These are phyloP conservation scores for Platanthera zijinensis DNA, from an alignment of 106 monocot genomes.

Conservation along the genomic window DNA sequence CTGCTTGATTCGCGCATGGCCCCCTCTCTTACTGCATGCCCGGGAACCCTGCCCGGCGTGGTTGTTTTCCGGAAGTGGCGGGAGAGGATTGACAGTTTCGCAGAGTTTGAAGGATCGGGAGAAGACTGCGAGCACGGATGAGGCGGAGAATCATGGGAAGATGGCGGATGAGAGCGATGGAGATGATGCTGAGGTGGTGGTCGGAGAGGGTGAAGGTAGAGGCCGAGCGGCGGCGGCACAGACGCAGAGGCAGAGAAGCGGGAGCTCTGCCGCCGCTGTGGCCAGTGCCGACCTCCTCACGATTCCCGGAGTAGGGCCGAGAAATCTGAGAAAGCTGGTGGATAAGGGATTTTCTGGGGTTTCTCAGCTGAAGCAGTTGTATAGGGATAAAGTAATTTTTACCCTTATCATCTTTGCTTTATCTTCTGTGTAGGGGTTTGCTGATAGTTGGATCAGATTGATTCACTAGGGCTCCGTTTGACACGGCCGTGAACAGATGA, in stretches of 20 bases:
- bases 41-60: not conserved
- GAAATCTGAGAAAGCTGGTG: constrained; percentile 44
- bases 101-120: constrained; percentile 3
- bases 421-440: too few species aligned
- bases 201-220: not conserved
- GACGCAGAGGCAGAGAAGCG: constrained; percentile 20
- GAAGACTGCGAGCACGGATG: not conserved
- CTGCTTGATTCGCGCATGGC: constrained; percentile 3
- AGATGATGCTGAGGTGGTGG: not conserved
- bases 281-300: constrained; percentile 27
- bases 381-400: constrained; percentile 35
- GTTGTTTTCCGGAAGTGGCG: not conserved
- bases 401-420: not conserved
- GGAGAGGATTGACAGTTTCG: constrained; percentile 3
- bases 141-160: not conserved
- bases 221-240: not conserved
- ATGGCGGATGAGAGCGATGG: not conserved
- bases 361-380: constrained; percentile 45
- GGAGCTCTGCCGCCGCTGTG: not conserved
- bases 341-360: constrained; percentile 45
- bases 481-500: too few species aligned
- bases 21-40: not conserved
- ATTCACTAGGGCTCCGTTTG: too few species aligned
- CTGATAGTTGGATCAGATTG: too few species aligned
- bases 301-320: constrained; percentile 45